These are phyloP conservation scores for Drechslerella coelobrocha DNA, from an alignment of 2,329 filamentous ascomycete genomes.

Conservation along the genomic window DNA sequence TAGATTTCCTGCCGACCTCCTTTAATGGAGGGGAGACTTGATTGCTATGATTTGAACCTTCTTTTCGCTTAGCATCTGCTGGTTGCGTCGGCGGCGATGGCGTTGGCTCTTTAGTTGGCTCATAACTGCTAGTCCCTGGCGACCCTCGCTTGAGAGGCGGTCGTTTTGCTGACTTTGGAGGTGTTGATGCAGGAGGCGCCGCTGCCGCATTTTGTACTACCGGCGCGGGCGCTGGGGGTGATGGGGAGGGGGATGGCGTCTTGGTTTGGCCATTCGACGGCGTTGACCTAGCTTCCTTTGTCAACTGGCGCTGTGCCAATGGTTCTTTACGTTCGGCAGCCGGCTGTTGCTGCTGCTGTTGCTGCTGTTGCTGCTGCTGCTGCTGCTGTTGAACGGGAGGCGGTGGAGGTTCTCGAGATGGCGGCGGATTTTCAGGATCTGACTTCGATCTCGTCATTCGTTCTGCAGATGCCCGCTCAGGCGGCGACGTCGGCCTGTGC, in stretches of 20 bases:
- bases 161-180: conserved; percentile 28
- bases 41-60: conserved; percentile 1
- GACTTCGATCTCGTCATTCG: conserved; percentile 42
- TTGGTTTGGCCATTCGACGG: conserved; percentile 30
- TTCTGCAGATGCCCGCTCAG: conserved; percentile 25
- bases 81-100: conserved; percentile 16
- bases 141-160: conserved; percentile 38
- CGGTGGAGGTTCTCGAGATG: conserved; percentile 6
- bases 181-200: not conserved
- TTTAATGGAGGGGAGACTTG: conserved; percentile 73
- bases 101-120: conserved; percentile 19
- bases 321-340: conserved; percentile 25
- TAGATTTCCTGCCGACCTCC: conserved; percentile 75
- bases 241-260: conserved; percentile 7
- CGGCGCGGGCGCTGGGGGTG: conserved; percentile 4
- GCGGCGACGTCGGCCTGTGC: conserved; percentile 32
- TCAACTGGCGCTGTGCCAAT: conserved; percentile 8
- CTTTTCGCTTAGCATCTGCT: conserved; percentile 30
- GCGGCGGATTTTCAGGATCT: conserved; percentile 27
- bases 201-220: not conserved
- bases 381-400: not conserved
- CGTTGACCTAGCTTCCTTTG: conserved; percentile 9
- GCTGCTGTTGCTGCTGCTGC: conserved; percentile 1
- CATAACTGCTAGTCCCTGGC: conserved; percentile 29
- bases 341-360: conserved; percentile 10